Evolutionary conservation across 2,329 filamentous ascomycete species (phyloP).

Genomic region (Pestalotiopsis sp.): DNA sequence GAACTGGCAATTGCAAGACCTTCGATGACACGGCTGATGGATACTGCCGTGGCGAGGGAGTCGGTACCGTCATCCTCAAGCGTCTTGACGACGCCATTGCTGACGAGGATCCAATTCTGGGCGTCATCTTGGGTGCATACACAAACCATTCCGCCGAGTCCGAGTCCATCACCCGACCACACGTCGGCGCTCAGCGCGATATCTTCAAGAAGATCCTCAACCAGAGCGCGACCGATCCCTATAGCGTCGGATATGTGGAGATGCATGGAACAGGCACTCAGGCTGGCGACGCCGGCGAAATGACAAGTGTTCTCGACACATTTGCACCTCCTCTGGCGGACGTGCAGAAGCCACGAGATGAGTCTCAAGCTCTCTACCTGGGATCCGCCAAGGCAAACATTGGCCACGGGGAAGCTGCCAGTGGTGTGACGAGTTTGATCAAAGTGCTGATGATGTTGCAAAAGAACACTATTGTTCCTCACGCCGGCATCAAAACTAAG

Average conservation of each 20-base stretch:
- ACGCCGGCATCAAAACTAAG: conserved; percentile 48
- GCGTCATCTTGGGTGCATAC: conserved; percentile 60
- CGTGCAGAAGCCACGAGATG: conserved; percentile 24
- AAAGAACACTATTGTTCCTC: conserved; percentile 42
- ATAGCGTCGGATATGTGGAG: conserved; percentile 64
- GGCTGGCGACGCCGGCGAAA: conserved; percentile 69
- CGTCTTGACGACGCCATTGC: conserved; percentile 21
- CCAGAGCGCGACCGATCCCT: conserved; percentile 56
- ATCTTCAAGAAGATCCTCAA: conserved; percentile 61
- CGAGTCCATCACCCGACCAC: conserved; percentile 64
- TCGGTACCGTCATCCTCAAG: conserved; percentile 23
- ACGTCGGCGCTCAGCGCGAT: conserved; percentile 62
- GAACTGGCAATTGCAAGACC: conserved; percentile 44
- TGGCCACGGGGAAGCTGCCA: conserved; percentile 45
- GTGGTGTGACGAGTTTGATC: conserved; percentile 28
- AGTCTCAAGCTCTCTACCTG: conserved; percentile 43
- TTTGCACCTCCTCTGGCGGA: conserved; percentile 51
- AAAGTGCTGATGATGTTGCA: conserved; percentile 27
- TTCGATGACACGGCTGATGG: conserved; percentile 49
- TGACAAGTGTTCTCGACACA: conserved; percentile 60
- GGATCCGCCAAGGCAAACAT: conserved; percentile 51
- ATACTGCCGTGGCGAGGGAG: conserved; percentile 36
- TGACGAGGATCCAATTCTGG: conserved; percentile 43
- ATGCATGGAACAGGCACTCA: conserved; percentile 74
- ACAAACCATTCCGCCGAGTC: conserved; percentile 67